Evolutionary conservation across 2,329 filamentous ascomycete genomes (phyloP).

Genomic region (Colletotrichum sp.): DNA sequence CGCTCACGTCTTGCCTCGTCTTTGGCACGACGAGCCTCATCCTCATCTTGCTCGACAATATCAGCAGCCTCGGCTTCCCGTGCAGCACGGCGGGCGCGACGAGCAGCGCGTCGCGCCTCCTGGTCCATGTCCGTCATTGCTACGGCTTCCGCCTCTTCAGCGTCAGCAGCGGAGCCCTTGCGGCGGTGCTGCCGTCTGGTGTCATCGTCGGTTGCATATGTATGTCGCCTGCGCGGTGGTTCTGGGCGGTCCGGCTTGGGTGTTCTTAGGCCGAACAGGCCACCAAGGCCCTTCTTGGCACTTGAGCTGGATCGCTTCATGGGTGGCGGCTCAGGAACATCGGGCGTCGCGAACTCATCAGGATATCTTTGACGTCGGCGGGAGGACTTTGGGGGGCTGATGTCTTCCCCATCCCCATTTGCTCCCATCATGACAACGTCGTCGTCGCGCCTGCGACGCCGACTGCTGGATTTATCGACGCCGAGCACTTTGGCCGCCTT

Average conservation of each 20-base stretch:
- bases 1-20: constrained; percentile 63
- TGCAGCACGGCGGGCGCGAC: constrained; percentile 63
- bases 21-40: constrained; percentile 62
- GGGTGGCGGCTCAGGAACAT: constrained; percentile 34
- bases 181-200: constrained; percentile 38
- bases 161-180: constrained; percentile 49
- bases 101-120: constrained; percentile 67
- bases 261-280: constrained; percentile 65
- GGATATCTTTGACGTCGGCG: constrained; percentile 35
- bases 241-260: constrained; percentile 45
- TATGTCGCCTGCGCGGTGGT: constrained; percentile 52
- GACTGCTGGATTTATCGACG: constrained; percentile 47
- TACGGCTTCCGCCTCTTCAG: constrained; percentile 50
- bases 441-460: constrained; percentile 46
- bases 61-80: constrained; percentile 40
- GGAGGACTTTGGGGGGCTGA: constrained; percentile 28
- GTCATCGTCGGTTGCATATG: constrained; percentile 58
- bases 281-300: constrained; percentile 60
- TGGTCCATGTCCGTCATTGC: constrained; percentile 59
- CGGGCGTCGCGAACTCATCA: constrained; percentile 45
- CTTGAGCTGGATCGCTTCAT: constrained; percentile 38
- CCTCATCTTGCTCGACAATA: constrained; percentile 50
- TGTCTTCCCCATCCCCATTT: constrained; percentile 21
- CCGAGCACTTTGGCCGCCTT: constrained; percentile 84
- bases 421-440: constrained; percentile 52